Evolutionary conservation across 164 flowering plant species (phyloP), one percentile per base, ranked within the genome.

Genomic region (Chimonanthus praecox): DNA sequence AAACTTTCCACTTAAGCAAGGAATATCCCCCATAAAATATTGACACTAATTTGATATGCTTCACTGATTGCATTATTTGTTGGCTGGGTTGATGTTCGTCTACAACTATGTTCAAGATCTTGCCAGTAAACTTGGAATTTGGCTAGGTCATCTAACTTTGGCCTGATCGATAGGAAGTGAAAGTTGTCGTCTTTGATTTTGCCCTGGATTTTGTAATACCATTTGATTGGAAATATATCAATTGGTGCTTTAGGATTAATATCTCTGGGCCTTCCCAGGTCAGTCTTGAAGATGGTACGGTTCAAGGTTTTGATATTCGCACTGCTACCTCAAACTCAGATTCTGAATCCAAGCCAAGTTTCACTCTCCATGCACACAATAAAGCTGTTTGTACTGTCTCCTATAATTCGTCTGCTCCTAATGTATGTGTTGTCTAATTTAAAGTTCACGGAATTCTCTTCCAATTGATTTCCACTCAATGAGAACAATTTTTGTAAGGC

Each of bases 331-430:
- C 97, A 46, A 80, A 85, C 76, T n/a, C 84, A 69, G 64, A 82
- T 69, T 84, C 88, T 51, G 84, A 76, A 47, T 74, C 83, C 51
- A 83, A 80, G 80, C 89, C 97, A 54, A 81, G 85, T 82, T 94
- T 92, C 76, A 90, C 92, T 64, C 85, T 94, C 49, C 97, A 94
- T 86, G 99, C 97, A 51, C 99, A 94, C 78, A 97, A 94, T 76
- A 88, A 92, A 84, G 94, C 92, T 80, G 98, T 90, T 82, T 83
- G 85, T 77, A 10, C 97, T 7, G 66, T 92, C 60, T 84, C 94
- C 33, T 94, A 89, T 72, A 87, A 86, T 82, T 88, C 85, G 18
- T 58, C 76, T 64, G 89, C 81, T 10, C 91, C 95, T 64, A 90
- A 89, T 81, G 98, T 92, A 88, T 44, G 73, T 68, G 73, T 54